Conservation (phyloP, 495 filamentous ascomycete species). For the Penicillium diatomitis region DNA sequence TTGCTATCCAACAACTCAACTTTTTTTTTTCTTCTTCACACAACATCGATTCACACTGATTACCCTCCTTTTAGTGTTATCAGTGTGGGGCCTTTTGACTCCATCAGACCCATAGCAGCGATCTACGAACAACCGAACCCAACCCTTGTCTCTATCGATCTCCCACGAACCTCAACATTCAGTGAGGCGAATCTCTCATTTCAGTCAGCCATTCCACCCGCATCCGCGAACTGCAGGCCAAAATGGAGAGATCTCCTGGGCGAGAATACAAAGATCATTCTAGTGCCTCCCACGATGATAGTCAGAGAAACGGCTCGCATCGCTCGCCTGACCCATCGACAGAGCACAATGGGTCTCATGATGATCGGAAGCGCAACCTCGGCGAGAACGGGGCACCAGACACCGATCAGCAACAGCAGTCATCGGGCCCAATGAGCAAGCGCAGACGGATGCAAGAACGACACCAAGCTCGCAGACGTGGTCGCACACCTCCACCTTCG, state of each 20-base stretch:
- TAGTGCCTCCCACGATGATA: background rate
- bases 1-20: too few relatives aligned
- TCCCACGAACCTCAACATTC: too few relatives aligned
- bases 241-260: background rate
- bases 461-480: conserved; percentile 33
- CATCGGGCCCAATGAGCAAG: conserved; percentile 22
- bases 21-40: too few relatives aligned
- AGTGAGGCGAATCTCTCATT: too few relatives aligned
- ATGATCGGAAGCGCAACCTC: conserved; percentile 18
- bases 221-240: background rate
- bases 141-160: too few relatives aligned
- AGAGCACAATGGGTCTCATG: conserved; percentile 13
- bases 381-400: conserved; percentile 14
- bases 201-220: too few relatives aligned
- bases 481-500: conserved; percentile 29
- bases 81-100: too few relatives aligned
- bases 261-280: too few relatives aligned
- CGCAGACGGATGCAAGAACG: conserved; percentile 38
- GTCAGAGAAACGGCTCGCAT: conserved; percentile 5
- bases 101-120: too few relatives aligned
- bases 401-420: conserved; percentile 8
- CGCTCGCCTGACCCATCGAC: background rate
- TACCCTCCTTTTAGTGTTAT: too few relatives aligned
- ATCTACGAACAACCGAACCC: too few relatives aligned
- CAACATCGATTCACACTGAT: too few relatives aligned